Evolutionary conservation across 352 stramenopile species (phyloP).

Genomic region (Phytophthora idaei): DNA sequence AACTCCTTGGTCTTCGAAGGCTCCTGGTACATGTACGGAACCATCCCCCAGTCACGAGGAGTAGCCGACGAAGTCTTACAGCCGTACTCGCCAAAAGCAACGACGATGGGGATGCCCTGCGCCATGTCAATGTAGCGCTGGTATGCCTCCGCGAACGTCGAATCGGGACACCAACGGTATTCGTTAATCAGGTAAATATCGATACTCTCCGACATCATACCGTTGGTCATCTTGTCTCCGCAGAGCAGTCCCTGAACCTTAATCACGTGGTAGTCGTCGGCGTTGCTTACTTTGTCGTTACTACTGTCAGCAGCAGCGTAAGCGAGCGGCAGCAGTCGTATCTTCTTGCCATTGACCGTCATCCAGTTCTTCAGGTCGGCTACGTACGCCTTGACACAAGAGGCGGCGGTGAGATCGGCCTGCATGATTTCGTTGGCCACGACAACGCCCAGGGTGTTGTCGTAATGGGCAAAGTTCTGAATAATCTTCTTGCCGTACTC

Average conservation of each 20-base stretch:
- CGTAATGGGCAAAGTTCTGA: slow-evolving; percentile 89
- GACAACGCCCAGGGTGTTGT: slow-evolving; percentile 85
- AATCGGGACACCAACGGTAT: slow-evolving; percentile 84
- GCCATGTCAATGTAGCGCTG: slow-evolving; percentile 73
- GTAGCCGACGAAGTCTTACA: slow-evolving; percentile 61
- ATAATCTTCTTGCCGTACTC: slow-evolving; percentile 90
- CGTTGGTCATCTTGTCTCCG: slow-evolving; percentile 83
- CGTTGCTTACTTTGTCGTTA: slow-evolving; percentile 59
- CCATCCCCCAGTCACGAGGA: slow-evolving; percentile 73
- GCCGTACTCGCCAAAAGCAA: slow-evolving; percentile 84
- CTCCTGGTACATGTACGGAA: slow-evolving; percentile 82
- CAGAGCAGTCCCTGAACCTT: slow-evolving; percentile 88
- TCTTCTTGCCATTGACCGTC: slow-evolving; percentile 82
- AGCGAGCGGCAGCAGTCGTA: slow-evolving; percentile 77
- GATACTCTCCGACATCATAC: slow-evolving; percentile 82
- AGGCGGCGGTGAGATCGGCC: slow-evolving; percentile 66
- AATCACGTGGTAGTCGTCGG: slow-evolving; percentile 82
- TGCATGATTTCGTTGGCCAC: slow-evolving; percentile 92
- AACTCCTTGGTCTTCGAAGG: slow-evolving; percentile 70
- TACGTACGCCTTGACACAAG: slow-evolving; percentile 87
- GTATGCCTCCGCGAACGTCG: slow-evolving; percentile 74
- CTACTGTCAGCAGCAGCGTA: slow-evolving; percentile 86
- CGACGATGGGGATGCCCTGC: slow-evolving; percentile 79
- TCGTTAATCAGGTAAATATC: slow-evolving; percentile 91
- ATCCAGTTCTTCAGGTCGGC: slow-evolving; percentile 90